phyloP scores from a whole-genome alignment of 257 asterid genomes.

The Verbascum thapsus region DNA sequence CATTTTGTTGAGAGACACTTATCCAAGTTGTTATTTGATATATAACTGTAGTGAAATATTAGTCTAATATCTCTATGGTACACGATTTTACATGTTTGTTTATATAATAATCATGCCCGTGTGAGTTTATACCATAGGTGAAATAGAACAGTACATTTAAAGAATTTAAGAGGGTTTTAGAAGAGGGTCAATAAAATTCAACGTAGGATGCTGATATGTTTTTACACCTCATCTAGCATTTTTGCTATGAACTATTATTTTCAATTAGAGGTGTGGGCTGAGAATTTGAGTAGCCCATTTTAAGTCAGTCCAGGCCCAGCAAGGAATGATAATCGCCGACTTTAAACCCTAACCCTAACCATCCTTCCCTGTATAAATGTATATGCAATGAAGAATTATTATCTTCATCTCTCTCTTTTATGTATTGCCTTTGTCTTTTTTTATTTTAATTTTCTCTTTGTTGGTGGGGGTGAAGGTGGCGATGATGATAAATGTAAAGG shows the following conservation, averaged over 20 bases:
- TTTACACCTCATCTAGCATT: too few relatives aligned
- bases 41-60: too few relatives aligned
- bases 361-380: neutral
- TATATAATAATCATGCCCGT: too few relatives aligned
- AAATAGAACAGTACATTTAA: too few relatives aligned
- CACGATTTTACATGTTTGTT: too few relatives aligned
- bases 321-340: neutral
- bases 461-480: slow-evolving; percentile 14
- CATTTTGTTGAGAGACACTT: neutral
- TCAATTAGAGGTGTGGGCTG: neutral
- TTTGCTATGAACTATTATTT: neutral
- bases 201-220: too few relatives aligned
- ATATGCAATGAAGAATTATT: neutral
- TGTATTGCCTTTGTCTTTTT: too few relatives aligned
- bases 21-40: neutral
- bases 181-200: too few relatives aligned
- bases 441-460: neutral
- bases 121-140: too few relatives aligned
- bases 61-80: too few relatives aligned
- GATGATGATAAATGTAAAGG: slow-evolving; percentile 31
- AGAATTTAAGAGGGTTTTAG: too few relatives aligned
- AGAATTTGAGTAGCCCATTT: slow-evolving; percentile 5
- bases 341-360: slow-evolving; percentile 24
- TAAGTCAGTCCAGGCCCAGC: neutral
- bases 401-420: neutral